Evolutionary conservation across 139 green algal species (phyloP).

Genomic region (Chlamydomonas sp.): DNA sequence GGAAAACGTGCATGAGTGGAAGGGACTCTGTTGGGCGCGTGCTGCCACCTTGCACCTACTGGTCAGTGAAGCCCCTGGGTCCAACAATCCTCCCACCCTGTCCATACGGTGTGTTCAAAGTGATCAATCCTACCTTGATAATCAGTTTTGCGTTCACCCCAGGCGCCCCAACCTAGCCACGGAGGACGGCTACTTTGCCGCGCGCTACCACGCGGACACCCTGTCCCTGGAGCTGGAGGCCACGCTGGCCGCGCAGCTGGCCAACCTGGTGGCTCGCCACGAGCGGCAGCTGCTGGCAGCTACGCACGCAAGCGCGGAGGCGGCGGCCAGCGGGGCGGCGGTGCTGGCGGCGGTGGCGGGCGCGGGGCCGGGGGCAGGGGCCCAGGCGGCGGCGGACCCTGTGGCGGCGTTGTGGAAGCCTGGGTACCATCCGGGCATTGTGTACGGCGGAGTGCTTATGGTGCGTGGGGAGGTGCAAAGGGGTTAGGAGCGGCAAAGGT

Average conservation of each 20-base stretch:
- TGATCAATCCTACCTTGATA: no score
- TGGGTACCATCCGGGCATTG: constrained; percentile 27
- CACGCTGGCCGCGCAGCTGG: constrained; percentile 29
- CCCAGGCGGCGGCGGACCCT: not conserved
- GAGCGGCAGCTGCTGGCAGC: constrained; percentile 25
- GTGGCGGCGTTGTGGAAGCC: constrained; percentile 30
- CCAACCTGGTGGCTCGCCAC: not conserved
- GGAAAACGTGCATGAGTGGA: no score
- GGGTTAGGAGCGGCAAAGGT: not conserved
- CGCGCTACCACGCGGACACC: constrained; percentile 42
- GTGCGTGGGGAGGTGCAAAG: not conserved
- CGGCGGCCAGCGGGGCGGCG: constrained; percentile 19
- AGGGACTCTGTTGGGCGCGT: no score
- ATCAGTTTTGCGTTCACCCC: not conserved
- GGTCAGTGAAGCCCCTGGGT: no score
- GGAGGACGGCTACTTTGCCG: constrained; percentile 51
- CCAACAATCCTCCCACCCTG: no score
- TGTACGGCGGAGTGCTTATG: constrained; percentile 30
- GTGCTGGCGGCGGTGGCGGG: not conserved
- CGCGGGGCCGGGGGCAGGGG: not conserved
- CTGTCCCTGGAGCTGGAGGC: constrained; percentile 46
- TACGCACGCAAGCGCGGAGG: not conserved
- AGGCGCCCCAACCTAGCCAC: constrained; percentile 33
- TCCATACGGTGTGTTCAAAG: no score
- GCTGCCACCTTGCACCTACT: no score